A percentile compares a stretch with the other conserved stretches of the same genome.
phyloP scores from a whole-genome alignment of 257 asterid species.

The Nicotiana tomentosiformis region DNA sequence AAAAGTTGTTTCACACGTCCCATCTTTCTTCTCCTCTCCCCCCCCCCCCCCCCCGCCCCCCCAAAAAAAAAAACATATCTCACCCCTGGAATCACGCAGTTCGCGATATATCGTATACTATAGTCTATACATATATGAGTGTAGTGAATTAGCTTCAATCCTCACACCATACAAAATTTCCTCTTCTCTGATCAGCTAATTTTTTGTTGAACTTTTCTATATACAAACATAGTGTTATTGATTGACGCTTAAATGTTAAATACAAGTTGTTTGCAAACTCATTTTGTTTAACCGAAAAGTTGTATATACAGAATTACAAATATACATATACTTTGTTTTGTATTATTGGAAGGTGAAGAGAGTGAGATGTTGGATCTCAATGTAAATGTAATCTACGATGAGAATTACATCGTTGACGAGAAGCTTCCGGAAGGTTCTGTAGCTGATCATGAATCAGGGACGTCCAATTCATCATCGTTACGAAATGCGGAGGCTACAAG shows the following conservation, averaged over 20 bases:
- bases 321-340: neutral
- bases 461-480: constrained; percentile 45
- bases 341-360: neutral
- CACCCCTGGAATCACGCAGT: neutral
- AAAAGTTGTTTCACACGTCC: constrained; percentile 3
- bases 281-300: neutral
- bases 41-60: neutral
- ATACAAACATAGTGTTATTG: neutral
- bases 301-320: neutral
- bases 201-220: neutral
- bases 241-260: neutral
- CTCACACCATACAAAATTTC: neutral
- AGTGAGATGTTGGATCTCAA: constrained; percentile 64
- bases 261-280: neutral
- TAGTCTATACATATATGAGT: neutral
- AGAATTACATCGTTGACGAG: neutral
- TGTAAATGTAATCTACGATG: constrained; percentile 21
- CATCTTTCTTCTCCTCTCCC: neutral
- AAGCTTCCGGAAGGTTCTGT: constrained; percentile 21
- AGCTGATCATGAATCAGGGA: constrained; percentile 18
- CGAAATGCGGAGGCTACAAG: constrained; percentile 32
- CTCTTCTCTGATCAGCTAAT: neutral
- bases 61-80: too few species aligned
- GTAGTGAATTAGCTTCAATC: neutral
- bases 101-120: neutral